These are phyloP conservation scores for Comarum palustre DNA, from an alignment of 306 rosid species.

Conservation along the genomic window DNA sequence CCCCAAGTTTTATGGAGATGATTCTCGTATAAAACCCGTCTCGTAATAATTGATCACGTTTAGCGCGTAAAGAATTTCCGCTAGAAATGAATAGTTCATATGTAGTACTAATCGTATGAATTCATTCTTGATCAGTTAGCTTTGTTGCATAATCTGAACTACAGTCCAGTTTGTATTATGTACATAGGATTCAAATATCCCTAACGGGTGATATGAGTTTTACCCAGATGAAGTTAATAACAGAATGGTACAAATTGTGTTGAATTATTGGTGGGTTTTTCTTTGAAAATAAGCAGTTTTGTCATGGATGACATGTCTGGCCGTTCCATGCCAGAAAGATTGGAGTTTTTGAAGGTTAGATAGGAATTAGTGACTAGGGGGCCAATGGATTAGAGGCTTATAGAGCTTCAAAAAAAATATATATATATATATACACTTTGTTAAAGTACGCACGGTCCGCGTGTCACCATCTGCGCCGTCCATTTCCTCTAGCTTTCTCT, in stretches of 20 bases:
- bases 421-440: too few species aligned
- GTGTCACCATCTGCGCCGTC: too few species aligned
- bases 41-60: not conserved
- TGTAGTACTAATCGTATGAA: not conserved
- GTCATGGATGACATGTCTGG: constrained; percentile 10
- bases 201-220: not conserved
- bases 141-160: not conserved
- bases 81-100: not conserved
- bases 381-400: constrained; percentile 20
- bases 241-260: not conserved
- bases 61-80: not conserved
- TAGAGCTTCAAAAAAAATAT: not conserved
- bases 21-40: not conserved
- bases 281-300: not conserved
- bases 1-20: not conserved
- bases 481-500: too few species aligned
- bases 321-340: constrained; percentile 22
- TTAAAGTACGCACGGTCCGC: too few species aligned
- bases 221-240: not conserved
- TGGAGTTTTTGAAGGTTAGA: constrained; percentile 28
- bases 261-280: constrained; percentile 5
- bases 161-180: not conserved
- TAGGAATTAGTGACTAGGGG: constrained; percentile 26
- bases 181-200: not conserved
- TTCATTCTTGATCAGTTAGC: not conserved